Percentiles rank a stretch among this genome's conserved stretches.
These are phyloP conservation scores for Wallacemonas sp. DNA, from an alignment of 208 protist species.

Conservation along the genomic window DNA sequence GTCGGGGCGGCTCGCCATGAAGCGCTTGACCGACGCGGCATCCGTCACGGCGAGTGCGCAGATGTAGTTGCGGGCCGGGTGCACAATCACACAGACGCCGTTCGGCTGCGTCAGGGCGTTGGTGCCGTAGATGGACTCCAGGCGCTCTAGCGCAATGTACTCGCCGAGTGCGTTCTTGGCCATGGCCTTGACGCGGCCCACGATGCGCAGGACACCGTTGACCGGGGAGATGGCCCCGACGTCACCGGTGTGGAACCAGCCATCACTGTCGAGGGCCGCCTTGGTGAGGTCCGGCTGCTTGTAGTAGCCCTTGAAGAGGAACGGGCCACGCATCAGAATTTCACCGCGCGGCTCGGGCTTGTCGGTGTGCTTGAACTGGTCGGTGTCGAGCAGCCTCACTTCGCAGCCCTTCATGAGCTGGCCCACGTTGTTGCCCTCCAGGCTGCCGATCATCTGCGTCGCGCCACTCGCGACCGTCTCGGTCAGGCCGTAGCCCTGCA, in stretches of 20 bases:
- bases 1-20: not conserved
- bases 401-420: slow-evolving; percentile 47
- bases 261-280: slow-evolving; percentile 54
- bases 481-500: slow-evolving; percentile 74
- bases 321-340: slow-evolving; percentile 52
- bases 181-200: slow-evolving; percentile 78
- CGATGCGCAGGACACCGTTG: slow-evolving; percentile 47
- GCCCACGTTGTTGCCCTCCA: slow-evolving; percentile 22
- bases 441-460: slow-evolving; percentile 31
- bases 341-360: slow-evolving; percentile 52
- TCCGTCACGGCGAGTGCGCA: slow-evolving; percentile 36
- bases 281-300: slow-evolving; percentile 62
- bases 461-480: slow-evolving; percentile 49
- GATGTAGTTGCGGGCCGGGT: slow-evolving; percentile 62
- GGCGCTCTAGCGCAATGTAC: slow-evolving; percentile 69
- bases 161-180: slow-evolving; percentile 80
- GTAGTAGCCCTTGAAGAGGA: slow-evolving; percentile 73
- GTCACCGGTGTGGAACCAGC: slow-evolving; percentile 81
- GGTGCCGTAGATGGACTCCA: slow-evolving; percentile 46
- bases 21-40: slow-evolving; percentile 11
- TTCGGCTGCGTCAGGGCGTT: slow-evolving; percentile 42
- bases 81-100: slow-evolving; percentile 73
- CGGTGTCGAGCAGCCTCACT: slow-evolving; percentile 83
- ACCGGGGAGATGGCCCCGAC: slow-evolving; percentile 33
- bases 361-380: slow-evolving; percentile 54